Conservation (phyloP, 805 yeast genomes). For the Candida corydali region DNA sequence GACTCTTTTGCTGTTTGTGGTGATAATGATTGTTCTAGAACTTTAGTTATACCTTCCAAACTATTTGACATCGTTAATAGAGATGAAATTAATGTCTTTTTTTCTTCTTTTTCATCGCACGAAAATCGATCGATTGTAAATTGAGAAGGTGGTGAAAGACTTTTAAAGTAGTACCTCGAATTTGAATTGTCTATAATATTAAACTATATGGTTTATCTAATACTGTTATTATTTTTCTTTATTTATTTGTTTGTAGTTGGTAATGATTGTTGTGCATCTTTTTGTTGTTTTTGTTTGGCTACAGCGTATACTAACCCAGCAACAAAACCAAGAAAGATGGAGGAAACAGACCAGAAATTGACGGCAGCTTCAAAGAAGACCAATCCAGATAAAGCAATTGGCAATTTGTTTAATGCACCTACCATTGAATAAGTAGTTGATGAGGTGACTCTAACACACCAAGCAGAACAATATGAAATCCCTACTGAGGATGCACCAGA, state of each 20-base stretch:
- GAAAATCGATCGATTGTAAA: too few species aligned
- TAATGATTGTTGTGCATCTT: slow-evolving; percentile 32
- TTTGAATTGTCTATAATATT: too few species aligned
- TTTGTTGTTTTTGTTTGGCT: slow-evolving; percentile 88
- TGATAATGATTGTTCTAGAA: slow-evolving; percentile 59
- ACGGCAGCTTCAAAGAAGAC: slow-evolving; percentile 92
- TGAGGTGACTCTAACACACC: slow-evolving; percentile 99
- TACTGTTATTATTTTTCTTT: too few species aligned
- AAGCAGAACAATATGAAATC: slow-evolving; percentile 97
- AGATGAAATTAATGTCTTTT: slow-evolving; percentile 1
- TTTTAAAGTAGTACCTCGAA: too few species aligned
- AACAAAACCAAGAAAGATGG: slow-evolving; percentile 88
- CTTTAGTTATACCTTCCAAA: slow-evolving; percentile 48
- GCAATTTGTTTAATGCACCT: slow-evolving; percentile 97
- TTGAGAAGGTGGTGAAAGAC: too few species aligned
- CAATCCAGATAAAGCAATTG: slow-evolving; percentile 93
- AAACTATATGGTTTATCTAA: too few species aligned
- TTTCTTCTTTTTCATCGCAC: background rate
- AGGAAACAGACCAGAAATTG: slow-evolving; percentile 85
- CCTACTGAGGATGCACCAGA: slow-evolving; percentile 95
- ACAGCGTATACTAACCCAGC: slow-evolving; percentile 96
- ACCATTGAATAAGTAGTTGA: slow-evolving; percentile 99
- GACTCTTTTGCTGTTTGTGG: slow-evolving; percentile 64
- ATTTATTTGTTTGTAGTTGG: slow-evolving; percentile 17
- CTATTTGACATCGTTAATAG: slow-evolving; percentile 18